These are phyloP conservation scores for Arthromyces matolae DNA, from an alignment of 768 basidiomycete species.

Conservation along the genomic window DNA sequence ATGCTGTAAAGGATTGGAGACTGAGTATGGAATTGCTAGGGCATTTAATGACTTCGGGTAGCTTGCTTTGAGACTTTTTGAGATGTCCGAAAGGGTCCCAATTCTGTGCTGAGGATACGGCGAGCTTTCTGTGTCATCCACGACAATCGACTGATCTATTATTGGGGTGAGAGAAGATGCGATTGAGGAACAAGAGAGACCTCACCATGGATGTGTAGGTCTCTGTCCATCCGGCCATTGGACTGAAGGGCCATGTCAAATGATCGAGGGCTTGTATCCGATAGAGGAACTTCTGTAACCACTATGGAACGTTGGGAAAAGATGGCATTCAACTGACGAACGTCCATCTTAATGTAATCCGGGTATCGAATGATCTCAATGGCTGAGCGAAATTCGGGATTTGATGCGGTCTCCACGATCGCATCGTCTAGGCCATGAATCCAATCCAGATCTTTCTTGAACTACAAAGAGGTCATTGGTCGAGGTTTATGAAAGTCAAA, in stretches of 20 bases:
- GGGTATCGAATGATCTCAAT: neutral
- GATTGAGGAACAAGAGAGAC: neutral
- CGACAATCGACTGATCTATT: neutral
- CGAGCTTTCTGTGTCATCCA: neutral
- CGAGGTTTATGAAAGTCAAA: neutral
- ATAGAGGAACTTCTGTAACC: neutral
- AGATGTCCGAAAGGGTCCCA: neutral
- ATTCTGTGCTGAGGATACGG: neutral
- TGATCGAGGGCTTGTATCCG: neutral
- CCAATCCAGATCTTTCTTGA: neutral
- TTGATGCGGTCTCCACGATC: neutral
- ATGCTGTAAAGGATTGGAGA: neutral
- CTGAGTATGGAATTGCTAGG: neutral
- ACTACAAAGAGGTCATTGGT: too few species aligned
- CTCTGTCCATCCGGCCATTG: neutral
- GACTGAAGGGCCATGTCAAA: neutral
- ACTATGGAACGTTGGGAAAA: neutral
- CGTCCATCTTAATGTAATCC: neutral
- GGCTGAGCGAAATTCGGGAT: neutral
- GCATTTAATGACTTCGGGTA: neutral
- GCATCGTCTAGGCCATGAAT: neutral
- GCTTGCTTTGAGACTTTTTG: neutral
- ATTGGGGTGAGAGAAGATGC: neutral
- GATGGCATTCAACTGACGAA: neutral
- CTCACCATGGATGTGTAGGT: neutral